Evolutionary conservation across 352 stramenopile genomes (phyloP), one percentile per base, ranked within the genome.

Genomic region (Blastocystis hominis): DNA sequence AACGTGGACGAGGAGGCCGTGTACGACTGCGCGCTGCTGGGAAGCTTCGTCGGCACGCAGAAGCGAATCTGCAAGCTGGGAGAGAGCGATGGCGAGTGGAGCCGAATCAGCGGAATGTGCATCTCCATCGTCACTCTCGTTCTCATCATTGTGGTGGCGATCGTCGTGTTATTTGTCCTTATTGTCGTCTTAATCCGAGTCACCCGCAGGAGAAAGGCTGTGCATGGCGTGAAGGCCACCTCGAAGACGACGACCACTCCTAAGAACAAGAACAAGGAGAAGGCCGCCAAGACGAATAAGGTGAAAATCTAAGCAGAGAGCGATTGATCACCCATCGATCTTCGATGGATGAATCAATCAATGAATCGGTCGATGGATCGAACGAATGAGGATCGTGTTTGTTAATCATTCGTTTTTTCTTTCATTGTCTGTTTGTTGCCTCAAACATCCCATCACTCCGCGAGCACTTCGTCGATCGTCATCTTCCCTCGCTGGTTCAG

Each of bases 401-500:
- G 24, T 30, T 30, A 30, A 30, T 30, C 24, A 30, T 30, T 30
- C 24, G 24, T 30, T 30, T 30, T 30, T 30, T 30, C 24, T 30
- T 30, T 30, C 24, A 30, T 30, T 30, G 24, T 30, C 24, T 30
- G 24, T 30, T 30, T 30, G 24, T 30, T 30, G 24, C 24, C 24
- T 30, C 24, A 30, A 30, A 30, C 24, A 30, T 30, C 24, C 24
- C 24, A 30, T 30, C 24, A 95, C 89, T 97, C 96, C 75, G 92
- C 94, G 1, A 93, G 93, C 0, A 90, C 93, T 1, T 93, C 93
- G 0, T 96, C 95, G 79, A 86, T 96, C 17, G 92, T 93, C 1
- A 95, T 92, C 93, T 17, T 78, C 17, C 24, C 36, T 17, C n/a
- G 10, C 6, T 47, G 24, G 24, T 30, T 30, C 24, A 30, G 24